phyloP scores from a whole-genome alignment of 352 stramenopile species.

The Halophytophthora polymorphica region DNA sequence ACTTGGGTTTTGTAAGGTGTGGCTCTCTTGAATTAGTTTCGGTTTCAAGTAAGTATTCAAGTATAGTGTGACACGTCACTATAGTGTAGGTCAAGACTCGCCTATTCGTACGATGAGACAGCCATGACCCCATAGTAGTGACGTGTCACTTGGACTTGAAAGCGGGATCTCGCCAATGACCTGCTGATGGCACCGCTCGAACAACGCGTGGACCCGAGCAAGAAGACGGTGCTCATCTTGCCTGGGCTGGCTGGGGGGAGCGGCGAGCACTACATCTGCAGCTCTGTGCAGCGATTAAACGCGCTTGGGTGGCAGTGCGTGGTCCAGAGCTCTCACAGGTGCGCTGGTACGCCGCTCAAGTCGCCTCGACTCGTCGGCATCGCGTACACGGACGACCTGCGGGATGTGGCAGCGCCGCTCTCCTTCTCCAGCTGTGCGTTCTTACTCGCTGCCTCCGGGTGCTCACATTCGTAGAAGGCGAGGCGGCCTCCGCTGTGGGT shows the following conservation, averaged over 20 bases:
- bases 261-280: slow-evolving; percentile 66
- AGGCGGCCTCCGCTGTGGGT: slow-evolving; percentile 68
- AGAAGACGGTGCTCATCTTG: slow-evolving; percentile 48
- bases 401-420: slow-evolving; percentile 28
- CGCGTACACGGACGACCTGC: slow-evolving; percentile 69
- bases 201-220: slow-evolving; percentile 21
- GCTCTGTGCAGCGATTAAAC: slow-evolving; percentile 33
- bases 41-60: too few relatives aligned
- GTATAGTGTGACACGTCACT: too few relatives aligned
- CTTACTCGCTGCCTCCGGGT: slow-evolving; percentile 10
- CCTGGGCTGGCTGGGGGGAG: slow-evolving; percentile 61
- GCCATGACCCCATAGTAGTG: too few relatives aligned
- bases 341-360: slow-evolving; percentile 51
- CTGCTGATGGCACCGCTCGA: slow-evolving; percentile 16
- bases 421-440: slow-evolving; percentile 5
- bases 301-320: slow-evolving; percentile 60
- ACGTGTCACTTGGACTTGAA: too few relatives aligned
- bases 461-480: slow-evolving; percentile 55
- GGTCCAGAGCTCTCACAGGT: slow-evolving; percentile 73
- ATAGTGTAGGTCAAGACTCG: too few relatives aligned
- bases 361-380: slow-evolving; percentile 64
- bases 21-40: too few relatives aligned
- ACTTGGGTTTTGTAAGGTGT: too few relatives aligned
- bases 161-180: too few relatives aligned
- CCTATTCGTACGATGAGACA: too few relatives aligned